Conservation (phyloP, 2,329 filamentous ascomycete genomes). For the Curvularia verruculosa region DNA sequence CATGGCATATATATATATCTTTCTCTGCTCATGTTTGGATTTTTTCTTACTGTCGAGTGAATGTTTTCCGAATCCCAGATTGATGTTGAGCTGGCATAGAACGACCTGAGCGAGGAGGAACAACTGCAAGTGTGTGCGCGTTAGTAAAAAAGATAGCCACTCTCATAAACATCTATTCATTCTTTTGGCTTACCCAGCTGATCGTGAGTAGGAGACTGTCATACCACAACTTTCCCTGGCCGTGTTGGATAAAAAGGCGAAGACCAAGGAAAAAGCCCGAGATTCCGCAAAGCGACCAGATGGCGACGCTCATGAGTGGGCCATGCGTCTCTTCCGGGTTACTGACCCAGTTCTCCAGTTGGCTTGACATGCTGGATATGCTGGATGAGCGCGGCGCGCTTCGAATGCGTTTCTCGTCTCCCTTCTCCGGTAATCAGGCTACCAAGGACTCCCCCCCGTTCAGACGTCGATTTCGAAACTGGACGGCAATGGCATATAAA, state of each 20-base stretch:
- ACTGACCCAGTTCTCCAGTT: slow-evolving; percentile 8
- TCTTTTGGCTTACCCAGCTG: slow-evolving; percentile 8
- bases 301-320: slow-evolving; percentile 1
- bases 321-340: slow-evolving; percentile 9
- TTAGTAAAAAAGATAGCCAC: not conserved
- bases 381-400: not conserved
- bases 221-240: slow-evolving; percentile 8
- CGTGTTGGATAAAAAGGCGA: slow-evolving; percentile 1
- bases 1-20: not conserved
- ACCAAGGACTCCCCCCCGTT: not conserved
- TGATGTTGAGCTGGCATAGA: slow-evolving; percentile 5
- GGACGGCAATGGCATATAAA: not conserved
- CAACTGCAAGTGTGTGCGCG: not conserved
- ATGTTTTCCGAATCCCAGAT: slow-evolving; percentile 11
- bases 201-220: slow-evolving; percentile 5
- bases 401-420: not conserved
- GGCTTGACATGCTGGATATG: slow-evolving; percentile 6
- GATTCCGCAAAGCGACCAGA: slow-evolving; percentile 4
- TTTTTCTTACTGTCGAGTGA: slow-evolving; percentile 8
- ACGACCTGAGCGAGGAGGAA: slow-evolving; percentile 1
- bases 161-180: not conserved
- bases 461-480: not conserved
- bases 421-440: not conserved
- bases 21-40: too few relatives aligned
- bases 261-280: slow-evolving; percentile 4